Base-by-base conservation (phyloP, 225 moss, liverwort and hornwort species). In the Marchantia polymorpha region DNA sequence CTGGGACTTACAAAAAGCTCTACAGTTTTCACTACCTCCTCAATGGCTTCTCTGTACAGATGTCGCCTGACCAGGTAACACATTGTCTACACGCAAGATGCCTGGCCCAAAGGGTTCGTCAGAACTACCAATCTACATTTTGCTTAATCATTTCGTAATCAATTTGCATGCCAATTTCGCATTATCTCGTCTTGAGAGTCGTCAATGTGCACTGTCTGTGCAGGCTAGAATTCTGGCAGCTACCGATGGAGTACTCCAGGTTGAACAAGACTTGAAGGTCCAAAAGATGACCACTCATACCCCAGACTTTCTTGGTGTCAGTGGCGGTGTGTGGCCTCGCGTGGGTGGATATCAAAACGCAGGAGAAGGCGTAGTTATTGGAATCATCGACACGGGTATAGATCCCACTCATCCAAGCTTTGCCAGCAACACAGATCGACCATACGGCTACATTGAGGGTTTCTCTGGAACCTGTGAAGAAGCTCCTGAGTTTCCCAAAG, bases 331-430 rank as follows among this genome's bases (percentile, higher is more conserved):
- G 8, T 89, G 88, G 86, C 86, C 88, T 3, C 47, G 19, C 14
- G 12, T 80, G 52, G 88, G 86, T 8, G 84, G 84, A 52, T 66
- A 82, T 66, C 52, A 49, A 2, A 80, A 86, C 27, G 86, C 88
- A 7, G 88, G 88, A 54, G 88, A 89, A 59, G 88, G 81, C 20
- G 69, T 89, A 19, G 58, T 86, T 0, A 89, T 89, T 66, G 88
- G 88, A 27, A 59, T 89, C n/a, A 79, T 89, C 27, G 88, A 89
- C 58, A 89, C 88, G 11, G 86, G 88, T 20, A 86, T 89, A 39
- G 68, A 86, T 76, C 88, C 88, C 13, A 70, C 89, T 2, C 95
- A 95, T 63, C 95, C 93, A 46, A 93, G 95, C 82, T 95, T 95
- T 51, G 48, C 86, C 30, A 81, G 68, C 39, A 58, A 14, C 65